Evolutionary conservation across 805 yeast species (phyloP), one percentile per base, ranked within the genome.

Genomic region (Kodamaea neixiangensis): DNA sequence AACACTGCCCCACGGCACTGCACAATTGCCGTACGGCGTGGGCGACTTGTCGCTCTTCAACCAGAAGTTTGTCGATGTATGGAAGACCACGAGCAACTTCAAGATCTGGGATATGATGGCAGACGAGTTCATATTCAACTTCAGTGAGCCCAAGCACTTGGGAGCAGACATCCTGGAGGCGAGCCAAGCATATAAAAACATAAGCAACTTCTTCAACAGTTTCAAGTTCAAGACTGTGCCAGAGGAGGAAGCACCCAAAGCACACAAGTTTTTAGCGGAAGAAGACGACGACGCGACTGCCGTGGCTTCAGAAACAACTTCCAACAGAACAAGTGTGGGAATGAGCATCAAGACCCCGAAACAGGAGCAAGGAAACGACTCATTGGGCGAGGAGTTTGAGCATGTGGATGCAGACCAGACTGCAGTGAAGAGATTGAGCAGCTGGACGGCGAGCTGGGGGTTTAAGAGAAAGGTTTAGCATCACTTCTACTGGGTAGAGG

Each of bases 91-190:
- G 5, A 60, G 65, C 19, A 74, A 72, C 58, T 73, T 54, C 61
- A 60, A 59, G 49, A 71, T 75, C 25, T 75, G 79, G 79, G 60
- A 72, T 39, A 44, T 61, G 11, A 65, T 67, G 48, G 68, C 77
- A 29, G 78, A 75, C 53, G 79, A 75, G 50, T 73, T 74, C 52
- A 65, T 75, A 11, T 75, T 75, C 62, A 75, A 75, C 52, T 75
- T 75, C 54, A 61, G 69, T 15, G 70, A 66, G 38, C 78, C 79
- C 3, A 55, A 67, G 37, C 79, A 75, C 54, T 54, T 73, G 14
- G 71, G 69, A 4, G 58, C 57, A 11, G 63, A 54, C 11, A 54
- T 65, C 47, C 45, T 46, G 20, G 57, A 53, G 21, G 35, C 43
- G 43, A 51, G 25, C 20, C 56, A 39, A 48, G 53, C 46, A 6